phyloP scores from a whole-genome alignment of 2,329 filamentous ascomycete genomes.

The Verticillium dahliae region DNA sequence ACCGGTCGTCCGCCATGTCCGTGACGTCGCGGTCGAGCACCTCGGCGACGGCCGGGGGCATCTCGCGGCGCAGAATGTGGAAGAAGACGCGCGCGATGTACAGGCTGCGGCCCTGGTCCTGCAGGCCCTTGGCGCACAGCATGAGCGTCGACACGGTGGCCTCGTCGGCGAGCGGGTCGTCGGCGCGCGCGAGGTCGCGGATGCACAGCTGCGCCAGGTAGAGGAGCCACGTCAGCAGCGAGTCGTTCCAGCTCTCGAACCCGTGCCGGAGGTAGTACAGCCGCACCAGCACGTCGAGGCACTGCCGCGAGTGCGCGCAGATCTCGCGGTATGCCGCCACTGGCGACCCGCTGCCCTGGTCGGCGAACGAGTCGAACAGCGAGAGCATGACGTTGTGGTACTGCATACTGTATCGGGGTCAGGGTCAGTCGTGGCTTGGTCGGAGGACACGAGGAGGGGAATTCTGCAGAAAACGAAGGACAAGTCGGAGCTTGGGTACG shows the following conservation, averaged over 20 bases:
- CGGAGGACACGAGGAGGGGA: too few species aligned
- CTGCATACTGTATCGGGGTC: constrained; percentile 21
- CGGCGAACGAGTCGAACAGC: constrained; percentile 19
- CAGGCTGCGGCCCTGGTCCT: constrained; percentile 17
- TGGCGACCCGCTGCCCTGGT: neutral
- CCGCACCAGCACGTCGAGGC: constrained; percentile 19
- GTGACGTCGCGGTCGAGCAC: constrained; percentile 7
- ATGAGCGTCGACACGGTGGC: constrained; percentile 15
- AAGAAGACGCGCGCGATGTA: constrained; percentile 15
- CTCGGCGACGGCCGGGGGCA: constrained; percentile 11
- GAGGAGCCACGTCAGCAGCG: constrained; percentile 7
- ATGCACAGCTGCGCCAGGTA: constrained; percentile 15
- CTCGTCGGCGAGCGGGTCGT: constrained; percentile 7
- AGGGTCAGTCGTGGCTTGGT: neutral
- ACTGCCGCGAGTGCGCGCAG: constrained; percentile 4
- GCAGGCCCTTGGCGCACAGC: constrained; percentile 17
- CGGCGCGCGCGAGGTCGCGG: constrained; percentile 9
- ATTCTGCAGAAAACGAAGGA: neutral
- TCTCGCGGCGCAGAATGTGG: constrained; percentile 11
- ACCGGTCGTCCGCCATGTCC: constrained; percentile 9
- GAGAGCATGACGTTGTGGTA: constrained; percentile 27
- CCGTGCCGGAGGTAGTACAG: constrained; percentile 23
- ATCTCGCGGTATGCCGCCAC: neutral
- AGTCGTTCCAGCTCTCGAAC: constrained; percentile 15
- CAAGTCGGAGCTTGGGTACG: neutral